Evolutionary conservation across 495 filamentous ascomycete genomes (phyloP).

Genomic region (Recurvomyces mirabilis): DNA sequence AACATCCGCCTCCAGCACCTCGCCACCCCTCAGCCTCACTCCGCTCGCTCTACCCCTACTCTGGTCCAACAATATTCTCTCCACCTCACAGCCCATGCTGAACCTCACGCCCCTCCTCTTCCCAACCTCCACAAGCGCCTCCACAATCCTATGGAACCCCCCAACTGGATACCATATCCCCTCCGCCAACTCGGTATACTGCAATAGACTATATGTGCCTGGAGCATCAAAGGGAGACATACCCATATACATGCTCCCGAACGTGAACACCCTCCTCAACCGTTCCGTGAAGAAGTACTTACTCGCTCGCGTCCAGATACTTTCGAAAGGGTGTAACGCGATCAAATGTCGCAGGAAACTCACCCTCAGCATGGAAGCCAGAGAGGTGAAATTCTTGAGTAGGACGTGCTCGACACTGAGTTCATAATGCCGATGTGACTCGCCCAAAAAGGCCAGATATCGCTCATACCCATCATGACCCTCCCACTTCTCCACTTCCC

Average conservation of each 20-base stretch:
- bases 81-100: slow-evolving; percentile 42
- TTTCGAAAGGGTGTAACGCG: slow-evolving; percentile 52
- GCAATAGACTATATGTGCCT: slow-evolving; percentile 57
- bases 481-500: slow-evolving; percentile 55
- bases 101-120: slow-evolving; percentile 46
- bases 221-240: slow-evolving; percentile 65
- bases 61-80: slow-evolving; percentile 35
- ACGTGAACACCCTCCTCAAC: slow-evolving; percentile 55
- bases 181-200: slow-evolving; percentile 61
- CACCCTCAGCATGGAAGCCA: slow-evolving; percentile 41
- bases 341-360: slow-evolving; percentile 43
- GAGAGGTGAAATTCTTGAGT: slow-evolving; percentile 47
- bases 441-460: slow-evolving; percentile 49
- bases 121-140: slow-evolving; percentile 45
- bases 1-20: slow-evolving; percentile 44
- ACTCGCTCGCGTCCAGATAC: slow-evolving; percentile 46
- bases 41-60: slow-evolving; percentile 41
- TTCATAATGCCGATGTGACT: slow-evolving; percentile 55
- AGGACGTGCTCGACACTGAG: slow-evolving; percentile 49
- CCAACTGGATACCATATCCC: slow-evolving; percentile 65
- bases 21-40: slow-evolving; percentile 41
- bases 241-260: slow-evolving; percentile 68
- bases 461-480: slow-evolving; percentile 52
- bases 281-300: slow-evolving; percentile 57
- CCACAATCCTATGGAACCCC: slow-evolving; percentile 48